These are phyloP conservation scores for Xylariomycetidae sp. DNA, from an alignment of 2,329 filamentous ascomycete genomes.

Conservation along the genomic window DNA sequence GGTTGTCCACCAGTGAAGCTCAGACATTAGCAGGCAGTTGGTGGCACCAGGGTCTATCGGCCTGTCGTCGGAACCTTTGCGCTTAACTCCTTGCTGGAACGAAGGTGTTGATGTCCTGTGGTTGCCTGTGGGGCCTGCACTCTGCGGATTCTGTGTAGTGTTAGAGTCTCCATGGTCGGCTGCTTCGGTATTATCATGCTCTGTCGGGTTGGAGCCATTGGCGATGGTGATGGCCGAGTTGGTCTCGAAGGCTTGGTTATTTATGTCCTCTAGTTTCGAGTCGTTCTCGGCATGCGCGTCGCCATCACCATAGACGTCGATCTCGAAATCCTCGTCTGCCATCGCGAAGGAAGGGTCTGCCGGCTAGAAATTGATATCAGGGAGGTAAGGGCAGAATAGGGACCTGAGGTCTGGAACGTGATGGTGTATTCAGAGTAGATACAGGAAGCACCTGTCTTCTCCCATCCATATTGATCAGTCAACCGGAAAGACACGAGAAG, in stretches of 20 bases:
- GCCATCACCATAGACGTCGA: conserved; percentile 66
- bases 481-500: conserved; percentile 24
- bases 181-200: conserved; percentile 18
- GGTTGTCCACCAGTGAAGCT: conserved; percentile 94
- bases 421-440: conserved; percentile 35
- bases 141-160: conserved; percentile 26
- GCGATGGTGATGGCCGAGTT: conserved; percentile 37
- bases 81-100: conserved; percentile 53
- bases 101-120: conserved; percentile 27
- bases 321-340: conserved; percentile 69
- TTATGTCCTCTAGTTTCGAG: conserved; percentile 27
- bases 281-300: conserved; percentile 43
- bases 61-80: conserved; percentile 56
- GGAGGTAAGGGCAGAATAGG: conserved; percentile 20
- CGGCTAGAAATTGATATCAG: too few relatives aligned
- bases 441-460: conserved; percentile 36
- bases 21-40: conserved; percentile 76
- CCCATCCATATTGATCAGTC: conserved; percentile 30
- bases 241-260: conserved; percentile 32
- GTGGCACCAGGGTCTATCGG: conserved; percentile 57
- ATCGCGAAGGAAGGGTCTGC: conserved; percentile 36
- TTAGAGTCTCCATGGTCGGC: conserved; percentile 36
- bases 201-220: conserved; percentile 27
- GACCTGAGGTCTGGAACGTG: conserved; percentile 25
- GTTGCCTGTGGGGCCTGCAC: conserved; percentile 18